A percentile compares a stretch with the other conserved stretches of the same genome.
phyloP scores from a whole-genome alignment of 139 green algal species.

The Chlamydomonas sp. region DNA sequence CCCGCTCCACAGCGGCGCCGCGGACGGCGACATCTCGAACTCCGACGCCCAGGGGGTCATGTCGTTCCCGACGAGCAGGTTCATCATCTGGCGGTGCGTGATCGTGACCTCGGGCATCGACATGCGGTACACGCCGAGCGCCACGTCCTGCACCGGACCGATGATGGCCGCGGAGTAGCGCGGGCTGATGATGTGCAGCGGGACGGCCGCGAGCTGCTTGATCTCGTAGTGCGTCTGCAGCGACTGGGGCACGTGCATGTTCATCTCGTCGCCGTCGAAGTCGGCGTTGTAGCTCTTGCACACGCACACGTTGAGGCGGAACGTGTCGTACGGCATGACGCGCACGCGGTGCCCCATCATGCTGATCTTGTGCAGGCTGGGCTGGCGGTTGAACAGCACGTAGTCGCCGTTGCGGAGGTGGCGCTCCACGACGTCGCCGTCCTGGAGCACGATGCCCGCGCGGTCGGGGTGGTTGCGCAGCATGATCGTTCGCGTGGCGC shows the following conservation, averaged over 20 bases:
- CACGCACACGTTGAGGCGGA: slow-evolving; percentile 64
- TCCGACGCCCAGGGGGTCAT: background rate
- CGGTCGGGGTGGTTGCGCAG: slow-evolving; percentile 1
- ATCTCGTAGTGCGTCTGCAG: slow-evolving; percentile 83
- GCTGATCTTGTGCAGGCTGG: slow-evolving; percentile 97
- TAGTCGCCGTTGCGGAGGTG: slow-evolving; percentile 87
- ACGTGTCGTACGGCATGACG: slow-evolving; percentile 85
- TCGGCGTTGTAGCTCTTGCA: slow-evolving; percentile 97
- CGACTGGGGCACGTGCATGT: slow-evolving; percentile 89
- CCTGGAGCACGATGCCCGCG: background rate
- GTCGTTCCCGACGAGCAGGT: slow-evolving; percentile 3
- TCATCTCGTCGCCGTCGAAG: slow-evolving; percentile 99
- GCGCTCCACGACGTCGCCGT: slow-evolving; percentile 65
- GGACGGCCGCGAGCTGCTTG: slow-evolving; percentile 90
- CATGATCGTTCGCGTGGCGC: slow-evolving; percentile 3
- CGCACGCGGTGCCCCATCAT: slow-evolving; percentile 81
- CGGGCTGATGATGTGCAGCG: slow-evolving; percentile 86
- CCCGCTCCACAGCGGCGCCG: background rate
- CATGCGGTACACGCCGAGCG: slow-evolving; percentile 16
- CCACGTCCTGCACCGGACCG: slow-evolving; percentile 70
- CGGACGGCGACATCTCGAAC: background rate
- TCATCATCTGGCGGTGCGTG: slow-evolving; percentile 11
- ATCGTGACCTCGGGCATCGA: background rate
- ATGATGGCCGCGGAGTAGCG: slow-evolving; percentile 87
- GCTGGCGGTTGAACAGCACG: slow-evolving; percentile 98